Base-by-base conservation (phyloP, 2,329 filamentous ascomycete species). In the Penicillium sclerotiorum region DNA sequence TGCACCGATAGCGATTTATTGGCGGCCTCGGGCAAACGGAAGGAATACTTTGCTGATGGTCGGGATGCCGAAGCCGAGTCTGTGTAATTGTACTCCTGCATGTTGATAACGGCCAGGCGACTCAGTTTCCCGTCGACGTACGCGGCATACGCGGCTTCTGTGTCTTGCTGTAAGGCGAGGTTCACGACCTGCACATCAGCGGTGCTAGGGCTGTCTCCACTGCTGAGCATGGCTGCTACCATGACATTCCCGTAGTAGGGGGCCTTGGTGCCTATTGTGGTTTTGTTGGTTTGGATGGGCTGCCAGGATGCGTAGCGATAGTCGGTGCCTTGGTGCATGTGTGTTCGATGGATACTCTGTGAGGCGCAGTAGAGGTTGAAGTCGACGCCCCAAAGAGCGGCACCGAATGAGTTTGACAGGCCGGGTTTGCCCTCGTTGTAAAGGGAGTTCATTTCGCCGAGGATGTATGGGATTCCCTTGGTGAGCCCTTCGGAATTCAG, bases 251-350 rank as follows among this genome's bases (percentile, higher is more conserved):
- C 83, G 58, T 87, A 87, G 64, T 85, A 88, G 0, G 84, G 83
- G 0, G 84, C 71, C 60, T 84, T 85, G 17, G 83, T 86, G 12
- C 82, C 83, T 2, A 75, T 71, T 7, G 71, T 69, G 0, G 77
- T 77, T 12, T 73, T 72, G 41, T 70, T 63, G 0, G 82, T 85
- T 4, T 70, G 59, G 37, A 85, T 58, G 0, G 83, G 82, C 59
- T 87, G 83, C 83, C 83, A 86, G 39, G 75, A 71, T 51, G 74
- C 74, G 62, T 86, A 86, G 7, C 83, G 75, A 62, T 83, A 86
- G 62, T 85, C 77, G 12, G 80, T 84, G 9, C 83, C 84, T 71
- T 81, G 78, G 66, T 87, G 84, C 80, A 86, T 82, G 61, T 86
- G 81, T 2, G 83, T 75, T 17, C 83, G 77, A 37, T 71, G 70